Conservation (phyloP, 2,329 filamentous ascomycete genomes). For the Escovopsis sp. region DNA sequence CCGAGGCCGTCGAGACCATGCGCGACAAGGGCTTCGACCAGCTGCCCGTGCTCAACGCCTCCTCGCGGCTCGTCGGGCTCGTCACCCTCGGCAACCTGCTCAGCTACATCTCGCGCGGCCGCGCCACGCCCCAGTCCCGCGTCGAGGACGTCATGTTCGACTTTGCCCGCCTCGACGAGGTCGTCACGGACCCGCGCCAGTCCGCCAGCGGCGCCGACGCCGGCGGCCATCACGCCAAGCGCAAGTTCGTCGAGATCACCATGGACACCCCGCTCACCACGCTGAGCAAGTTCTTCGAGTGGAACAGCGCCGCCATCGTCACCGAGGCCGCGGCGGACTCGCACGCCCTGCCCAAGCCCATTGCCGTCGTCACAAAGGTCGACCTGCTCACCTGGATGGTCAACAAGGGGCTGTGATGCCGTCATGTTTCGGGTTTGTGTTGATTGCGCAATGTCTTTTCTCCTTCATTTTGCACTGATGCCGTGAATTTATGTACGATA, state of each 20-base stretch:
- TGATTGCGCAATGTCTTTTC: no score
- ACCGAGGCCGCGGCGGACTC: constrained; percentile 55
- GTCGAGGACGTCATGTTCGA: constrained; percentile 94
- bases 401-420: constrained; percentile 33
- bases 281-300: constrained; percentile 88
- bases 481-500: no score
- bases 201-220: constrained; percentile 28
- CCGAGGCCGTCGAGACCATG: constrained; percentile 93
- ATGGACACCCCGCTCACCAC: constrained; percentile 71
- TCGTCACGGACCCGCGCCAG: constrained; percentile 74
- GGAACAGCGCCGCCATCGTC: constrained; percentile 92
- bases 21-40: constrained; percentile 97
- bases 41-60: constrained; percentile 68
- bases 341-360: constrained; percentile 52
- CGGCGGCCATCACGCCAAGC: constrained; percentile 25
- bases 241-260: constrained; percentile 88
- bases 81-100: constrained; percentile 92
- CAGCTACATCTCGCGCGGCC: constrained; percentile 73
- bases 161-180: constrained; percentile 74
- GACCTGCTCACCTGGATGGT: constrained; percentile 89
- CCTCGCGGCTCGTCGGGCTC: constrained; percentile 67
- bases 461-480: no score
- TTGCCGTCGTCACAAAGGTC: constrained; percentile 91
- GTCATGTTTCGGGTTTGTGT: no score
- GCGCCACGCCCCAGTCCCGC: constrained; percentile 56